Percentiles rank a stretch among this genome's conserved stretches.
These are phyloP conservation scores for Schizonepeta tenuifolia DNA, from an alignment of 257 asterid genomes.

Conservation along the genomic window DNA sequence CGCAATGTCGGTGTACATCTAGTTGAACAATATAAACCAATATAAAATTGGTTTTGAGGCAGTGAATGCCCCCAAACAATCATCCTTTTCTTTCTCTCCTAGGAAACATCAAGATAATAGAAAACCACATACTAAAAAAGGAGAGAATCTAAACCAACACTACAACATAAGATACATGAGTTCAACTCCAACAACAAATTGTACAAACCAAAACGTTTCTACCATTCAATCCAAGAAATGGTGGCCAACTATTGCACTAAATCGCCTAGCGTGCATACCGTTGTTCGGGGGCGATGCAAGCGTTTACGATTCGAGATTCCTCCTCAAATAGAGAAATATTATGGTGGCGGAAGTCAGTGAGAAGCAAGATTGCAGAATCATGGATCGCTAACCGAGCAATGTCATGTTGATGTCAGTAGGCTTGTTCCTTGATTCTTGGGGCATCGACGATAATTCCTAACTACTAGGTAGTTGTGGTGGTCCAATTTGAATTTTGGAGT, in stretches of 20 bases:
- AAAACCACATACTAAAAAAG: background rate
- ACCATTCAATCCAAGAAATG: constrained; percentile 19
- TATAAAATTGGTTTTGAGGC: background rate
- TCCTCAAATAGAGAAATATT: constrained; percentile 12
- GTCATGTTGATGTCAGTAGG: constrained; percentile 66
- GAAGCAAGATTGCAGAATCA: constrained; percentile 21
- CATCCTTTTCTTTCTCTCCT: constrained; percentile 14
- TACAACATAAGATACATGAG: constrained; percentile 17
- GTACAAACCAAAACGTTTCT: constrained; percentile 40
- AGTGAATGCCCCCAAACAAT: background rate
- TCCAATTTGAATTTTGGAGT: too few relatives aligned
- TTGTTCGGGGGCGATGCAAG: constrained; percentile 19
- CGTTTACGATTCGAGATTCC: constrained; percentile 31
- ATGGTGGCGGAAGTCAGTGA: constrained; percentile 40
- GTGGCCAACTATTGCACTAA: constrained; percentile 32
- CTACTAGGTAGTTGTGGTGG: too few relatives aligned
- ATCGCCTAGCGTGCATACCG: too few relatives aligned
- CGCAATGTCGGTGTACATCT: too few relatives aligned
- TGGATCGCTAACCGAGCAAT: constrained; percentile 43
- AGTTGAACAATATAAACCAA: too few relatives aligned
- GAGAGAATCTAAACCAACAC: constrained; percentile 11
- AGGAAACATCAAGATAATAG: constrained; percentile 6
- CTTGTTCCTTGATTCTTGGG: constrained; percentile 53
- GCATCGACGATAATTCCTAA: constrained; percentile 62
- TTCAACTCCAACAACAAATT: constrained; percentile 25